These are phyloP conservation scores for Fraxinus angustifolia DNA, from an alignment of 305 asterid species.

Conservation along the genomic window DNA sequence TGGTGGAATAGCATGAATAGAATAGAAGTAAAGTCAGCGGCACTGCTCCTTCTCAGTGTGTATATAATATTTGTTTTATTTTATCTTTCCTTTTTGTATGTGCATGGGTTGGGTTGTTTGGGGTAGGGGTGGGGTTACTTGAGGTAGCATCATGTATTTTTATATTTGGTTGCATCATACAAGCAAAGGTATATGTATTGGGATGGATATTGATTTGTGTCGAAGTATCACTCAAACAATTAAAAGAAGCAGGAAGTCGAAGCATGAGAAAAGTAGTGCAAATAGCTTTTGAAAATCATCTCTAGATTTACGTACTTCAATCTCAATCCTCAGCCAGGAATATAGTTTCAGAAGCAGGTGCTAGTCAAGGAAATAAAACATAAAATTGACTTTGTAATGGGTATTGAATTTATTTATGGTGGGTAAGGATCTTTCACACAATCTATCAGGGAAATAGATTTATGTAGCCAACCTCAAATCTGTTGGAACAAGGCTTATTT, in stretches of 20 bases:
- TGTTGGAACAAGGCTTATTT: background rate
- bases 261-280: background rate
- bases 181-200: background rate
- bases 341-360: background rate
- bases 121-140: background rate
- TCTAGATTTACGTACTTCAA: background rate
- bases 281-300: background rate
- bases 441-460: background rate
- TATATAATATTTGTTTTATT: too few species aligned
- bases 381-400: background rate
- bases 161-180: background rate
- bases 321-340: background rate
- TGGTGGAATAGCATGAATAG: background rate
- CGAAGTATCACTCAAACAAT: background rate
- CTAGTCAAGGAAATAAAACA: background rate
- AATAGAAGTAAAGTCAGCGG: background rate
- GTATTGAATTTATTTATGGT: background rate
- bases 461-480: background rate
- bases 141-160: background rate
- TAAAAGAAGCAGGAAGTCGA: background rate
- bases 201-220: background rate
- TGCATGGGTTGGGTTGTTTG: background rate
- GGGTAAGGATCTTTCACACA: background rate
- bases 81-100: background rate
- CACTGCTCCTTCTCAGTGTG: background rate